A percentile compares a stretch with the other conserved stretches of the same genome.
Evolutionary conservation across 1,139 yeast species (phyloP).

Genomic region (Sugiyamaella neomexicana): DNA sequence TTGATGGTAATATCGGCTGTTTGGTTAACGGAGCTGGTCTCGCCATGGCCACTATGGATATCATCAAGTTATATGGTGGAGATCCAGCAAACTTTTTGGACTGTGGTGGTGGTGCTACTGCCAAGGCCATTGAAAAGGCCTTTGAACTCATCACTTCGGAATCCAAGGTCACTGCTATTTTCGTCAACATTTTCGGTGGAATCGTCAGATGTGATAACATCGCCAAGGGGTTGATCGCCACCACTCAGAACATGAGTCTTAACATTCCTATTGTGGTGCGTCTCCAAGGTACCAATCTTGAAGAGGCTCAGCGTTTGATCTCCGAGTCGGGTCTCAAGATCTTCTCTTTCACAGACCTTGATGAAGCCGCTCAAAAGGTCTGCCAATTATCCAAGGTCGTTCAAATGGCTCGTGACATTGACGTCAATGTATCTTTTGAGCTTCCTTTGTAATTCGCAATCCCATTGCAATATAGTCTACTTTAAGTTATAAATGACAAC

Average conservation of each 20-base stretch:
- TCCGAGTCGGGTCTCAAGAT: conserved; percentile 89
- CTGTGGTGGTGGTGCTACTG: conserved; percentile 99
- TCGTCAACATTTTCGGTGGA: conserved; percentile 98
- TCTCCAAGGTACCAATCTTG: conserved; percentile 96
- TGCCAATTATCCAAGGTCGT: conserved; percentile 65
- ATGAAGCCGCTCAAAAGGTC: conserved; percentile 96
- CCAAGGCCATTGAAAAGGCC: conserved; percentile 96
- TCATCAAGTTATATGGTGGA: conserved; percentile 97
- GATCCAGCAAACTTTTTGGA: conserved; percentile 98
- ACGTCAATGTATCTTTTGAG: conserved; percentile 52
- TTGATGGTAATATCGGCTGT: conserved; percentile 98
- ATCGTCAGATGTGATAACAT: conserved; percentile 98
- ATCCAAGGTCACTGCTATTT: conserved; percentile 88
- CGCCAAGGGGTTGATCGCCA: conserved; percentile 93
- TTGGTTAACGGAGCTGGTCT: conserved; percentile 99
- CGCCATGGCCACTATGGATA: conserved; percentile 99
- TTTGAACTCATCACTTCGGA: conserved; percentile 91
- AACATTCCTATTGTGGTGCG: conserved; percentile 95
- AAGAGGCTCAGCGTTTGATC: conserved; percentile 83
- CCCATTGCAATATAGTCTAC: background rate
- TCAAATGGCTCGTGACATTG: conserved; percentile 50
- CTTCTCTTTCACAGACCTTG: conserved; percentile 87
- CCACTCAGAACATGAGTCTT: conserved; percentile 85
- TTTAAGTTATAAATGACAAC: background rate
- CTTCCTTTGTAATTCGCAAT: conserved; percentile 42